A percentile compares a stretch with the other conserved stretches of the same genome.
phyloP scores from a whole-genome alignment of 1,139 yeast genomes.

The Magnusiomyces suaveolens region DNA sequence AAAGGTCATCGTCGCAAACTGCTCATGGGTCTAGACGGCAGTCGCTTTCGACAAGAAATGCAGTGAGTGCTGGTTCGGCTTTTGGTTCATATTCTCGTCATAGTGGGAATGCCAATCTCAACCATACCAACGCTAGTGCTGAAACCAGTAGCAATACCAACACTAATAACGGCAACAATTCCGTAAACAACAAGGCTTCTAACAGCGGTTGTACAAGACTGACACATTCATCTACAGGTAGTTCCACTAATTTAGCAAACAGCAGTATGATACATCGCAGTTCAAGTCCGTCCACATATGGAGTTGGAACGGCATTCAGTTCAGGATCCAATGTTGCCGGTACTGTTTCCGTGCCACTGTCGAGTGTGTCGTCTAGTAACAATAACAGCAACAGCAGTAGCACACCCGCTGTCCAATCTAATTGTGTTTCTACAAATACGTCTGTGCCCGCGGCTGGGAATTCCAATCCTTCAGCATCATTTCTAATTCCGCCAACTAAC shows the following conservation, averaged over 20 bases:
- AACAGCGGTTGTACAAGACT: neutral
- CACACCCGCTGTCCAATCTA: too few species aligned
- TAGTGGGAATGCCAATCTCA: too few species aligned
- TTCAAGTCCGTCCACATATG: neutral
- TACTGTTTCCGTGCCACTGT: neutral
- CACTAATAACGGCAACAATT: neutral
- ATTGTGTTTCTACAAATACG: neutral
- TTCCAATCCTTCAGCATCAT: neutral
- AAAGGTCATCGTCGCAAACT: slow-evolving; percentile 1
- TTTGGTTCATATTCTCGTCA: neutral
- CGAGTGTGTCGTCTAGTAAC: neutral
- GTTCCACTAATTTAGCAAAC: neutral
- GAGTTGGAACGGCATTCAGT: neutral
- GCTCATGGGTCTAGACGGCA: slow-evolving; percentile 3
- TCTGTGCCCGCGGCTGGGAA: neutral
- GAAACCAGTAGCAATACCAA: neutral
- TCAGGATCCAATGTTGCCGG: neutral
- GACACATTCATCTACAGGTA: neutral
- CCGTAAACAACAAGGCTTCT: too few species aligned
- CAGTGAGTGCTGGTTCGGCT: slow-evolving; percentile 1
- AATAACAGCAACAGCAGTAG: neutral
- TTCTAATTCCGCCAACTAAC: neutral
- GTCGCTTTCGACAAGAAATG: neutral
- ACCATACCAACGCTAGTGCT: neutral
- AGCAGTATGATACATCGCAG: neutral